Base-by-base conservation (phyloP, 768 basidiomycete species). In the Cystofilobasidium macerans region DNA sequence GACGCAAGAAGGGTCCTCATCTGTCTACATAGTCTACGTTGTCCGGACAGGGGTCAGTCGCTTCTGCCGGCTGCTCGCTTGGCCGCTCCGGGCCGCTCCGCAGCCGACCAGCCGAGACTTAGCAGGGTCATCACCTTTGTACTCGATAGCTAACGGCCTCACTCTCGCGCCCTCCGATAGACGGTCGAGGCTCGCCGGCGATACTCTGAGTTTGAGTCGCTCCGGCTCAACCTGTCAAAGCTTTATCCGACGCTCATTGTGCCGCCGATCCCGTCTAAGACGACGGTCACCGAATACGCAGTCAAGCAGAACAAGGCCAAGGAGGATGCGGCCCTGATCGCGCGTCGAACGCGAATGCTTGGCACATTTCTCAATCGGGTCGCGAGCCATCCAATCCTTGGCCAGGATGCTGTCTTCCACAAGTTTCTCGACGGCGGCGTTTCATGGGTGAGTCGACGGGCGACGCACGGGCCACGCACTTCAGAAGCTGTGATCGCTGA, bases 201-300 rank as follows among this genome's bases (percentile, higher is more conserved):
- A 47, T 99, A 99, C 77, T 98, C 94, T 3, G 92, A 98, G 75
- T 99, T 99, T 76, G 91, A 97, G 77, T 91, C 90, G 28, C 80
- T 99, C 45, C 85, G 95, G 60, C 81, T 82, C 61, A 87, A 82
- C 69, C 82, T 99, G 57, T 81, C 84, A 59, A 90, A 85, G 72
- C 81, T 99, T 53, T 95, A 99, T 75, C 95, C 95, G 0, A 95
- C 93, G 12, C 78, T 93, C 71, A 98, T 99, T 72, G 86, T 99
- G 68, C 94, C 95, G 2, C 95, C 95, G 48, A 95, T 99, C 61
- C 95, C 95, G 3, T 92, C 89, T 0, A 98, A 99, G 77, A 91
- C 98, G 77, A 87, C 87, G 1, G 80, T 99, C 43, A 84, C 89
- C 11, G 95, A 98, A 72, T 99, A 99, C 79, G 95, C 95, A 1